Base-by-base conservation (phyloP, 768 basidiomycete genomes). In the Pulveroboletus frians region DNA sequence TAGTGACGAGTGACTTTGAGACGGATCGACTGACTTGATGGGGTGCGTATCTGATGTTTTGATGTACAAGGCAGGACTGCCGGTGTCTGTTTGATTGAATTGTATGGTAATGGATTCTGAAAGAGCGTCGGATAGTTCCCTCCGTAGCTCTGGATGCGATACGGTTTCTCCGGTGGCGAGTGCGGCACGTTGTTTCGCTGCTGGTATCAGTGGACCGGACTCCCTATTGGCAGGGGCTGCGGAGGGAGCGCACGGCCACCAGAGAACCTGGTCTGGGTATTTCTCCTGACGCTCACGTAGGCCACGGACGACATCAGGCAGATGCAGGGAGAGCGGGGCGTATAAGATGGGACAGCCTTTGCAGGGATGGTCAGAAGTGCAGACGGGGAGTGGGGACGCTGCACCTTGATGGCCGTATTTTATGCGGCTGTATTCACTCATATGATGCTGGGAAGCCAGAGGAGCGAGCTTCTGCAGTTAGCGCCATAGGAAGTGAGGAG, bases 31-130 rank as follows among this genome's bases (percentile, higher is more conserved):
- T 44, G 53, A 88, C 88, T 91, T 89, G 62, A 94, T 87, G 7
- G 91, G 90, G 67, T 92, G 90, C 0, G 85, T 78, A 20, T 78
- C 73, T 3, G 88, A 90, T 1, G 88, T 92, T 61, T 88, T 92
- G 49, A 84, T 49, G 50, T 44, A 57, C 17, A 39, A 35, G 26
- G 27, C 26, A 17, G 32, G 13, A 15, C 29, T 35, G 11, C 7
- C n/a, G 38, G 29, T 45, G 35, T 50, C 34, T 17, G 20, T 38
- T 4, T 29, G 59, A 34, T 46, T 26, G 20, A 35, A 17, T 7
- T 35, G 53, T 27, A 35, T 18, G 45, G 51, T 14, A 47, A 56
- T 73, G 66, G 69, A 58, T n/a, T 80, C 74, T 7, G 74, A 69
- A 34, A 85, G 78, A 0, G 83, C 83, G 7, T 73, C 73, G 49